Evolutionary conservation across 202 grass and related monocot genomes (phyloP).

Genomic region (Setaria italica): DNA sequence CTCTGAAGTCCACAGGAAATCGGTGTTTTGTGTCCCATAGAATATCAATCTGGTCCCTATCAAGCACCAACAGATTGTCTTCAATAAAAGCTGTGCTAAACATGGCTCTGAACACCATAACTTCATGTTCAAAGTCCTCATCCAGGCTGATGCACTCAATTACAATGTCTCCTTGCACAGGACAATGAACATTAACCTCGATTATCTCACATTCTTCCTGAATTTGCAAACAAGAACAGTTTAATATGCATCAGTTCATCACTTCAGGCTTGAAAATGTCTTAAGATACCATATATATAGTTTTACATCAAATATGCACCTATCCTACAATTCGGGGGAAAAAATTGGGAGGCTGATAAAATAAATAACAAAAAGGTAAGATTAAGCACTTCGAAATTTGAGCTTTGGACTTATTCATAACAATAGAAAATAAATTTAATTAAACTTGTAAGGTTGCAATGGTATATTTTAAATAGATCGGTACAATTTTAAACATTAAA

Average conservation of each 20-base stretch:
- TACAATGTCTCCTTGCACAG: slow-evolving; percentile 64
- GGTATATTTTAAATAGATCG: slow-evolving; percentile 6
- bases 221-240: slow-evolving; percentile 34
- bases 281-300: slow-evolving; percentile 3
- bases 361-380: neutral
- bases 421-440: neutral
- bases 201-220: slow-evolving; percentile 71
- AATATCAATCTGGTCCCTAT: slow-evolving; percentile 64
- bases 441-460: slow-evolving; percentile 19
- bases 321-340: neutral
- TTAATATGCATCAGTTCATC: slow-evolving; percentile 9
- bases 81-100: slow-evolving; percentile 68
- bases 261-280: slow-evolving; percentile 17
- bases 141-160: slow-evolving; percentile 64
- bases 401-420: neutral
- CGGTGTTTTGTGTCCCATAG: slow-evolving; percentile 62
- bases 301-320: neutral
- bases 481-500: slow-evolving; percentile 13
- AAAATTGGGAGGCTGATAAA: neutral
- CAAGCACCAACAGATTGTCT: slow-evolving; percentile 53
- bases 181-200: slow-evolving; percentile 56
- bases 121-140: slow-evolving; percentile 62
- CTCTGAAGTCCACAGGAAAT: slow-evolving; percentile 67
- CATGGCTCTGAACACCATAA: slow-evolving; percentile 65
- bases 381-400: neutral